Base-by-base conservation (phyloP, 805 yeast species). In the Candida montana region DNA sequence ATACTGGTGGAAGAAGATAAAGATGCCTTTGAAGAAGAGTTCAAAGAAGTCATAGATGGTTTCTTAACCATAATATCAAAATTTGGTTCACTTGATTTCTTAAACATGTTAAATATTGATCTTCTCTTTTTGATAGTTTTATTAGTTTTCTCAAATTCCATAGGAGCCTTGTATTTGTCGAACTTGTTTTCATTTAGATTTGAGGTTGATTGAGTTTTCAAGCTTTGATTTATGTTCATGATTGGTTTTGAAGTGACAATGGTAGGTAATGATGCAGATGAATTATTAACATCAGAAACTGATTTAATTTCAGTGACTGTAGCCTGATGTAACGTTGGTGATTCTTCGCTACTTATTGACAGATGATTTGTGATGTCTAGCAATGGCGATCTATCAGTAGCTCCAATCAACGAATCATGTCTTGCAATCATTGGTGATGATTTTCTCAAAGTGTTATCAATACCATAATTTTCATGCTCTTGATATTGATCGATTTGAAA, bases 61-160 rank as follows among this genome's bases (percentile, higher is more conserved):
- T 47, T 49, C 10, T 51, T 50, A 9, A 52, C 55, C 30, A 56
- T 50, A 28, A 56, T 53, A 35, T 56, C 61, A 33, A 56, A 55
- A 4, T 47, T 40, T 11, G 58, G 54, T 16, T 49, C 53, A 16
- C 36, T 46, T 21, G 41, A 27, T 17, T 40, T 44, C 42, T 49
- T 53, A 33, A 57, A 57, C 3, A 57, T 12, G 15, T 45, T 46
- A 28, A 57, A 57, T 28, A 57, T 39, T 1, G 61, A 57, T 39
- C 45, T 55, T 37, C 57, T 48, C 35, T 43, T 50, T 33, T 46
- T 51, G 6, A 31, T 20, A 15, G 47, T 48, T 31, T 44, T 43
- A 11, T 26, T 26, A 37, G 44, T 40, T 24, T 24, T 41, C 24
- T 42, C 40, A 26, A 23, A 32, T 30, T 43, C 36, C n/a, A 32